Base-by-base conservation (phyloP, 306 rosid genomes). In the Prosopis cineraria region DNA sequence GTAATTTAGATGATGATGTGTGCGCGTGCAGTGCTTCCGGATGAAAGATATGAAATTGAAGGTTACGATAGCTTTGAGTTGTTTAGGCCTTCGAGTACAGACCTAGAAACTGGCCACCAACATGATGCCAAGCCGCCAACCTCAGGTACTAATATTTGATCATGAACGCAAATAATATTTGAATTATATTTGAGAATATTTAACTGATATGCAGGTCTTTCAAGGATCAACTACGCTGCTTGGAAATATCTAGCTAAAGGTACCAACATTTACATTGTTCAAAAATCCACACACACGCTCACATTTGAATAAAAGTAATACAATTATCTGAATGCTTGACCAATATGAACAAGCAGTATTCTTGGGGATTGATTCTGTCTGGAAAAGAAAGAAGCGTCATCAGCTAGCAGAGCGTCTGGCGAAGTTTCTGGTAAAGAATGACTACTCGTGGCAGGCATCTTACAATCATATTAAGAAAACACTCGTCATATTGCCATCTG, bases 241-340 rank as follows among this genome's bases (percentile, higher is more conserved):
- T 79, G 79, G 83, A 79, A 40, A 30, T 14, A 16, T 14, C 50
- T 79, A 33, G 69, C 83, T 19, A 73, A 30, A 73, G 83, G 83
- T 77, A 17, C 12, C 41, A 40, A 77, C 24, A 5, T 20, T 20
- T 1, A 41, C 16, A 41, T 41, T 41, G 13, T 41, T 2, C 11
- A 41, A 3, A 11, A 4, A 14, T 44, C n/a, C 13, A 44, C n/a
- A 14, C 16, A 41, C 45, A n/a, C n/a, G n/a, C n/a, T n/a, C n/a
- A n/a, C n/a, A n/a, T n/a, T n/a, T n/a, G n/a, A n/a, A n/a, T n/a
- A n/a, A n/a, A n/a, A n/a, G n/a, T n/a, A n/a, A 6, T 3, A 34
- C 37, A 34, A n/a, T n/a, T n/a, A n/a, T n/a, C n/a, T n/a, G n/a
- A n/a, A 75, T 31, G 34, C 34, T 31, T 31, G 34, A 31, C 34